Evolutionary conservation across 2,329 filamentous ascomycete species (phyloP).

Genomic region (Arthrocladium fulminans): DNA sequence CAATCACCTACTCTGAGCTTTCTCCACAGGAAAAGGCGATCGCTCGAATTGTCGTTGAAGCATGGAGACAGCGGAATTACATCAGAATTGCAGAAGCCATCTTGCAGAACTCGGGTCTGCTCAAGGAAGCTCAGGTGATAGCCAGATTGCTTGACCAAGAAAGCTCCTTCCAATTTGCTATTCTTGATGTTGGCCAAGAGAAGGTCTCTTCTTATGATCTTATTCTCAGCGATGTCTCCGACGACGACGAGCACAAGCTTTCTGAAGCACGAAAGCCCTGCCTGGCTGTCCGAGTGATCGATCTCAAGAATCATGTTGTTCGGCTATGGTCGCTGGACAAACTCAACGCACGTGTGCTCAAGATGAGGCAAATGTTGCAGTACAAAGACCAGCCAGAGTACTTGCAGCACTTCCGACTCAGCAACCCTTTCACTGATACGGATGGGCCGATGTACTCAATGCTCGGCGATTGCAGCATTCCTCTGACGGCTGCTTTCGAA

Average conservation of each 20-base stretch:
- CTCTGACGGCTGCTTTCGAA: constrained; percentile 85
- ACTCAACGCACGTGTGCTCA: constrained; percentile 71
- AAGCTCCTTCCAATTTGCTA: constrained; percentile 88
- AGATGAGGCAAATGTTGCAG: constrained; percentile 95
- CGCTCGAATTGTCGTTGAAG: constrained; percentile 57
- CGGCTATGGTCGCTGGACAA: constrained; percentile 94
- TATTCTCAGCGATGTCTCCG: constrained; percentile 79
- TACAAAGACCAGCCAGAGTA: constrained; percentile 95
- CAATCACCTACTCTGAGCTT: constrained; percentile 42
- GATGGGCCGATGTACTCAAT: constrained; percentile 90
- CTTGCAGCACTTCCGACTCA: constrained; percentile 80
- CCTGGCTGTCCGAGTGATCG: constrained; percentile 79
- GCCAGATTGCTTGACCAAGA: constrained; percentile 90
- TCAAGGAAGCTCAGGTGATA: constrained; percentile 98
- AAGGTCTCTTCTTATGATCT: constrained; percentile 94
- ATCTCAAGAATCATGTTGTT: constrained; percentile 77
- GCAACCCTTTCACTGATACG: constrained; percentile 85
- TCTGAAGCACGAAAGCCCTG: constrained; percentile 81
- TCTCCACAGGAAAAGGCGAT: constrained; percentile 63
- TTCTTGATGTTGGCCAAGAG: constrained; percentile 79
- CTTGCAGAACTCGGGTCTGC: constrained; percentile 71
- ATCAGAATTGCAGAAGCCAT: constrained; percentile 91
- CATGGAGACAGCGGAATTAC: constrained; percentile 78
- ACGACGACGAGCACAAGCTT: constrained; percentile 74
- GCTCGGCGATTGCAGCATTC: constrained; percentile 86